These are phyloP conservation scores for Trichomonas tenax DNA, from an alignment of 208 protist genomes.

Conservation along the genomic window DNA sequence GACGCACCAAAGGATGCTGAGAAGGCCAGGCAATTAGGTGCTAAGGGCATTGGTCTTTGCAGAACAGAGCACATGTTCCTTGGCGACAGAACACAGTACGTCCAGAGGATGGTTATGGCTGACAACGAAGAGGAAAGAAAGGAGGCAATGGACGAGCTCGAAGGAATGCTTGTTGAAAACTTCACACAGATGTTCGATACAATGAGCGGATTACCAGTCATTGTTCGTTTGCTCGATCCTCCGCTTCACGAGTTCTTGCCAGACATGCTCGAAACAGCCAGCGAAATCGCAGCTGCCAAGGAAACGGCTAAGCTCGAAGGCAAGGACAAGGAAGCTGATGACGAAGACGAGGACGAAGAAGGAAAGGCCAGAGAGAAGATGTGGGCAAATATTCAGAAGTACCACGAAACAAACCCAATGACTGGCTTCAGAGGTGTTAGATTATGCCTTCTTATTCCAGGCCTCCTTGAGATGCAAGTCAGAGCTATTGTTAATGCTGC, in stretches of 20 bases:
- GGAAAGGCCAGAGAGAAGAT: not conserved
- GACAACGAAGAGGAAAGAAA: not conserved
- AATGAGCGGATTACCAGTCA: constrained; percentile 65
- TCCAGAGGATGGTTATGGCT: not conserved
- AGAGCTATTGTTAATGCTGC: not conserved
- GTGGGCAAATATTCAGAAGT: not conserved
- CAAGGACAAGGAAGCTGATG: constrained; percentile 55
- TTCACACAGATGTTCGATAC: constrained; percentile 53
- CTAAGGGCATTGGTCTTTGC: not conserved
- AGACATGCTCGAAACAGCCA: constrained; percentile 50
- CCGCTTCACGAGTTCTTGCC: constrained; percentile 83
- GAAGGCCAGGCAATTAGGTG: not conserved
- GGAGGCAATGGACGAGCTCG: not conserved
- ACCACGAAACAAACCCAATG: constrained; percentile 75
- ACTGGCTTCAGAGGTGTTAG: constrained; percentile 72
- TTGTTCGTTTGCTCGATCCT: constrained; percentile 74
- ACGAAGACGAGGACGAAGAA: constrained; percentile 55
- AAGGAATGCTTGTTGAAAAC: not conserved
- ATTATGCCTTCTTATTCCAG: constrained; percentile 67
- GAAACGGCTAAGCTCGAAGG: constrained; percentile 42
- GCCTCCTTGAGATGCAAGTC: constrained; percentile 80
- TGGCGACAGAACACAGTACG: constrained; percentile 31
- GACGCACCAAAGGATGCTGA: not conserved
- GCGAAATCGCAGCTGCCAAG: constrained; percentile 45
- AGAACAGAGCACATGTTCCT: constrained; percentile 91